These are phyloP conservation scores for Vitis hybrid DNA, from an alignment of 177 flowering plant genomes.

Conservation along the genomic window DNA sequence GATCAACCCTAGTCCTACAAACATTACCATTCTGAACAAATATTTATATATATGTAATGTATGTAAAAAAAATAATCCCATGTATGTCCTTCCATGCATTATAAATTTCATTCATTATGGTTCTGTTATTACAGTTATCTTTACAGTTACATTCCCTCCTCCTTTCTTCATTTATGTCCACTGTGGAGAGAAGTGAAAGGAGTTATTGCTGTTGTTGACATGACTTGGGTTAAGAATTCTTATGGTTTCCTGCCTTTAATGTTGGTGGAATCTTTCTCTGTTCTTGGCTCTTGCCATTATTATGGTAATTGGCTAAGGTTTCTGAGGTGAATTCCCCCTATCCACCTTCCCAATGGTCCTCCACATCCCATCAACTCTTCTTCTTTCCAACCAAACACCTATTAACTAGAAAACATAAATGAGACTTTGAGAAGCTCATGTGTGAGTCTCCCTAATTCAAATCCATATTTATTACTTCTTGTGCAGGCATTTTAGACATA, in stretches of 20 bases:
- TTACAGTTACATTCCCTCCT: not conserved
- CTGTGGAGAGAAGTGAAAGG: not conserved
- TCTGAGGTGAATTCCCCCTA: not conserved
- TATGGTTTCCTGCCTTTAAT: slow-evolving; percentile 1
- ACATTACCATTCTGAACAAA: not conserved
- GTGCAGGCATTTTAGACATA: too few relatives aligned
- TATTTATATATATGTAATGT: too few relatives aligned
- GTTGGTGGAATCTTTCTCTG: slow-evolving; percentile 6
- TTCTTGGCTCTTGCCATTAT: slow-evolving; percentile 2
- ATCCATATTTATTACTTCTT: too few relatives aligned
- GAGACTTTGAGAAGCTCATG: too few relatives aligned
- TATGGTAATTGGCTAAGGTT: not conserved
- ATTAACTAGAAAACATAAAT: too few relatives aligned
- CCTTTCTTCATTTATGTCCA: not conserved
- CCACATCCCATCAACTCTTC: not conserved
- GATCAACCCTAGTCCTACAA: not conserved
- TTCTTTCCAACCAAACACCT: too few relatives aligned
- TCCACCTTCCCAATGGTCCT: not conserved
- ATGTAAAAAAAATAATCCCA: too few relatives aligned
- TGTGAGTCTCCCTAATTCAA: too few relatives aligned
- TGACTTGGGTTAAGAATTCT: slow-evolving; percentile 10
- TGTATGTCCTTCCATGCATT: not conserved
- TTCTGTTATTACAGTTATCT: slow-evolving; percentile 26
- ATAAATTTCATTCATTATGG: slow-evolving; percentile 3
- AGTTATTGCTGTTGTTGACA: slow-evolving; percentile 13